Conservation (phyloP, 139 green algal genomes). For the Prasinococcaceae sp. region DNA sequence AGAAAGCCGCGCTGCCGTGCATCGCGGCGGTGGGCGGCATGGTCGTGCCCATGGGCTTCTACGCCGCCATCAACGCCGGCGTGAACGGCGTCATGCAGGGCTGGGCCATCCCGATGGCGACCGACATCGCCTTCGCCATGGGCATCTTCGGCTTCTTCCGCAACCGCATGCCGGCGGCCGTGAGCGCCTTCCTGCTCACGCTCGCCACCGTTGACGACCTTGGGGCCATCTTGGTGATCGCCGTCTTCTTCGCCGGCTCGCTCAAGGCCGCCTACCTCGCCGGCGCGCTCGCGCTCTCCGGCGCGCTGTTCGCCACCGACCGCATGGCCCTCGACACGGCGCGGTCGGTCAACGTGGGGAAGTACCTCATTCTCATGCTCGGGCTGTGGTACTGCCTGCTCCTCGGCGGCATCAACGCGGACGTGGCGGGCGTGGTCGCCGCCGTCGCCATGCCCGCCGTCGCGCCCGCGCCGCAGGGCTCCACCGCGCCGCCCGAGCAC, state of each 20-base stretch:
- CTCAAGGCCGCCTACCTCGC: constrained; percentile 5
- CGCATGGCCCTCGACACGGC: too few species aligned
- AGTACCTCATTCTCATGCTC: not conserved
- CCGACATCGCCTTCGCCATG: constrained; percentile 22
- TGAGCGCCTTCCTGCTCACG: constrained; percentile 17
- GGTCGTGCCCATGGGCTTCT: constrained; percentile 14
- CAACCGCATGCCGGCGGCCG: constrained; percentile 5
- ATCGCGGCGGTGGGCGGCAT: constrained; percentile 18
- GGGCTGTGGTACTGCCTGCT: constrained; percentile 15
- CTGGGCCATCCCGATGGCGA: constrained; percentile 22
- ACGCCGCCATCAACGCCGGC: constrained; percentile 4
- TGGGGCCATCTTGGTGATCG: constrained; percentile 16
- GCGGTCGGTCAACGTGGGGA: constrained; percentile 2
- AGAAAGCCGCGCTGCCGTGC: constrained; percentile 10
- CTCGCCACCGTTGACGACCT: constrained; percentile 21
- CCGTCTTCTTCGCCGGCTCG: constrained; percentile 13
- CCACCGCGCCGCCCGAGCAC: not conserved
- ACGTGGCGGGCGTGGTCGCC: constrained; percentile 14
- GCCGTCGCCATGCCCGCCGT: constrained; percentile 10
- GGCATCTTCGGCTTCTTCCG: constrained; percentile 18
- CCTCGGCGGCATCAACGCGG: constrained; percentile 16
- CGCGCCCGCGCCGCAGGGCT: not conserved
- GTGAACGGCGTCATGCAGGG: not conserved
- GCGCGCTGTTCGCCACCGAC: constrained; percentile 1
- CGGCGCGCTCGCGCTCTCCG: not conserved